A percentile compares a stretch with the other conserved stretches of the same genome.
These are phyloP conservation scores for Bipolaris sorokiniana DNA, from an alignment of 2,329 filamentous ascomycete species.

Conservation along the genomic window DNA sequence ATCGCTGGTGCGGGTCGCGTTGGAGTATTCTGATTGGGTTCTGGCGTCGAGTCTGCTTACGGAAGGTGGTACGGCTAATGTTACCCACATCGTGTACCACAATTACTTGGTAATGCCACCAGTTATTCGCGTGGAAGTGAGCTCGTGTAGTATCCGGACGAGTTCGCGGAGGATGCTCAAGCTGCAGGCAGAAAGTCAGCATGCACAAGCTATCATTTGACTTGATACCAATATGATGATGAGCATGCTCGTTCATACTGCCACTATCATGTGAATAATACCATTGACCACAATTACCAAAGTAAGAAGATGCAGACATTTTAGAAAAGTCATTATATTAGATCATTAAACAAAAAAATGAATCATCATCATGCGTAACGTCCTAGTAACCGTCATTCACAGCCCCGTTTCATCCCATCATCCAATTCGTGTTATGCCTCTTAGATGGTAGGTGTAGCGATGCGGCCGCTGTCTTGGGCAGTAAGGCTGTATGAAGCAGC, in stretches of 20 bases:
- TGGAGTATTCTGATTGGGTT: background rate
- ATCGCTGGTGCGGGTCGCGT: background rate
- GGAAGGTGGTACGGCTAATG: background rate
- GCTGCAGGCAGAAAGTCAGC: background rate
- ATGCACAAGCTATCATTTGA: background rate
- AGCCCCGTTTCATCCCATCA: background rate
- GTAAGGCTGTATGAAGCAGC: constrained; percentile 12
- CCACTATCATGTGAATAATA: background rate
- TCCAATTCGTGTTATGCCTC: background rate
- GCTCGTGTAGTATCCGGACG: no score
- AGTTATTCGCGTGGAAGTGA: background rate
- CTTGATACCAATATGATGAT: background rate
- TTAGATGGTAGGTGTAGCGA: background rate
- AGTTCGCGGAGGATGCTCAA: no score
- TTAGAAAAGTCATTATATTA: background rate
- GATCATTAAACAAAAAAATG: background rate
- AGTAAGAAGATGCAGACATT: background rate
- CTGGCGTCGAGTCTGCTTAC: background rate
- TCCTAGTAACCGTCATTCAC: background rate
- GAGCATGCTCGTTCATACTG: background rate
- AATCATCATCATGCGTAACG: background rate
- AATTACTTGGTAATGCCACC: background rate
- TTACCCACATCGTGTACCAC: background rate
- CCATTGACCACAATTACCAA: background rate
- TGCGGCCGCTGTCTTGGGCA: constrained; percentile 12